Percentiles rank a stretch among this genome's conserved stretches.
These are phyloP conservation scores for Dentipellis fragilis DNA, from an alignment of 768 basidiomycete genomes.

Conservation along the genomic window DNA sequence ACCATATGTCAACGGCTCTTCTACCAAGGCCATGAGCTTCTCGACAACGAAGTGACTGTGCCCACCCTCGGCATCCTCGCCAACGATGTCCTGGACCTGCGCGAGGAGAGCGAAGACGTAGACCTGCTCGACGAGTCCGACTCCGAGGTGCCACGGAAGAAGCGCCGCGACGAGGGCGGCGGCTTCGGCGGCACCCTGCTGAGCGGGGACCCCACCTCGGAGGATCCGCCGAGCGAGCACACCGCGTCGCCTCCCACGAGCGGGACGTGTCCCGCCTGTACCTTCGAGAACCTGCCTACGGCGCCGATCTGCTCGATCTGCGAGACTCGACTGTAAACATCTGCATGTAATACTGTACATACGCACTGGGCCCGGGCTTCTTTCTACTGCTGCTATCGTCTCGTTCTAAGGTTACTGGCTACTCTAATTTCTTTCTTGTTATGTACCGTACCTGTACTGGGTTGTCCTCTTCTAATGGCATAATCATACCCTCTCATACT, in stretches of 20 bases:
- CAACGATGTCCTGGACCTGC: conserved; percentile 58
- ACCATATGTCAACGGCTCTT: conserved; percentile 71
- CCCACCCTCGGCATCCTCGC: conserved; percentile 46
- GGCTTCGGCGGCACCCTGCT: conserved; percentile 72
- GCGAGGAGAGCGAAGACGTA: conserved; percentile 50
- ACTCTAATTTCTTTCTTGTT: neutral
- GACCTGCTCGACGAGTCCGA: conserved; percentile 41
- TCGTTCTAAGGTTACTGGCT: too few species aligned
- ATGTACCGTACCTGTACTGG: neutral
- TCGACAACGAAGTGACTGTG: conserved; percentile 43
- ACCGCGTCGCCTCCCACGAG: conserved; percentile 9
- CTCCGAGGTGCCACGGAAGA: conserved; percentile 29
- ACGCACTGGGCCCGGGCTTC: too few species aligned
- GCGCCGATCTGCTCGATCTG: conserved; percentile 20
- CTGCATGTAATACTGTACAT: too few species aligned
- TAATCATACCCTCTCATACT: neutral
- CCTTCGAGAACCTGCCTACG: conserved; percentile 8
- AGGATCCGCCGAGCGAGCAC: conserved; percentile 16
- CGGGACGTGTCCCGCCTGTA: conserved; percentile 11
- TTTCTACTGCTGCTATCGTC: too few species aligned
- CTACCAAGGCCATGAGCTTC: conserved; percentile 50
- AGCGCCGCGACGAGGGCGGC: conserved; percentile 45
- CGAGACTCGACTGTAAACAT: conserved; percentile 15
- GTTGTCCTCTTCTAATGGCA: neutral
- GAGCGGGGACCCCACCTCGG: conserved; percentile 28